Base-by-base conservation (phyloP, 139 green algal genomes). In the Diplosphaera chodatii region DNA sequence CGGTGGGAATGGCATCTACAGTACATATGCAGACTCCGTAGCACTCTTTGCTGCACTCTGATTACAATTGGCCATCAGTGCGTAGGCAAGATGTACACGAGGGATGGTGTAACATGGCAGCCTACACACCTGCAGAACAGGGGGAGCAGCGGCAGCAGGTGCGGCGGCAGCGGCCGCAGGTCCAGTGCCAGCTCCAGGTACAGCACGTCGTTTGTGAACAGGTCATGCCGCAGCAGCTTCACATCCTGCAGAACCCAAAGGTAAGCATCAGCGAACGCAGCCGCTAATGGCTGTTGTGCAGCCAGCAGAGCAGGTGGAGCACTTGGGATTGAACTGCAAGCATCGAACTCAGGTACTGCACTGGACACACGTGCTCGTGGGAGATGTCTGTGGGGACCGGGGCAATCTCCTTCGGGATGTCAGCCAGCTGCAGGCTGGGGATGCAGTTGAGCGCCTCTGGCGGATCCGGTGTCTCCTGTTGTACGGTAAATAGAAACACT, bases 121-220 rank as follows among this genome's bases (percentile, higher is more conserved):
- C 72, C 81, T 33, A 3, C 77, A 40, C 41, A 90, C 77, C 88
- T 78, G 88, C 91, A 98, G 89, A 98, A 99, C 21, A 99, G 90
- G 3, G 95, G 94, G 41, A 99, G 78, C 66, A 99, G 90, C 27
- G 94, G 93, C 76, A 99, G 82, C 63, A 99, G 89, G 48, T 80
- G 13, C 25, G 70, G 63, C 13, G 95, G 92, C 55, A 99, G 68
- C 2, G 72, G 63, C 0, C 75, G 70, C 71, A 96, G 73, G 70
- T 93, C 83, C 28, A 90, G 77, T 0, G 78, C 73, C 37, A 91
- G 73, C 71, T 99, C 95, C n/a, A 92, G 73, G 81, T 99, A 99
- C 55, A 99, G 81, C 55, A 99, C 87, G 70, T 98, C 89, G 80
- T 99, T 99, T 34, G 95, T 99, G 83, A 98, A 98, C 27, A 99